Conservation (phyloP, 2,329 filamentous ascomycete genomes). For the Neofusicoccum umdonicola region DNA sequence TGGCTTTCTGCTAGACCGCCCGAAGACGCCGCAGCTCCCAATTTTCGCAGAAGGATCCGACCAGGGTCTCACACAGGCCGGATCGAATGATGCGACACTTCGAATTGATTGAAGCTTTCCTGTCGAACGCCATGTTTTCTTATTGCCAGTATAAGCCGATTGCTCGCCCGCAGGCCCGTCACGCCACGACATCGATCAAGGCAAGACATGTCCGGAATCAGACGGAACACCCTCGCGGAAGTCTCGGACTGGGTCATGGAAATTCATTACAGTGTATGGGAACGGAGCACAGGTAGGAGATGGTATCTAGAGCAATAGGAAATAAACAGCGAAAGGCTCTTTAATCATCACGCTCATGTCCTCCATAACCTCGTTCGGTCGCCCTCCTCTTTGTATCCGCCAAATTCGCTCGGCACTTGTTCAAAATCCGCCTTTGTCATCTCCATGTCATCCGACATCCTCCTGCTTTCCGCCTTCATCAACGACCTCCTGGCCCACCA, state of each 20-base stretch:
- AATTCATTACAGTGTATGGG: background rate
- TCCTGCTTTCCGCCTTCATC: slow-evolving; percentile 22
- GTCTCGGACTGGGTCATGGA: background rate
- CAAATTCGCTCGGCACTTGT: slow-evolving; percentile 23
- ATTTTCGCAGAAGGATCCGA: background rate
- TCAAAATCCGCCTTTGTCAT: slow-evolving; percentile 27
- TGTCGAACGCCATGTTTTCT: too few relatives aligned
- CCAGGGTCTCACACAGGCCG: background rate
- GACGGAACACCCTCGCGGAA: background rate
- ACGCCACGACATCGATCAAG: background rate
- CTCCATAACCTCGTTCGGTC: background rate
- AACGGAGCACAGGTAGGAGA: background rate
- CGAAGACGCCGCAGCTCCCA: background rate
- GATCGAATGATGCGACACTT: background rate
- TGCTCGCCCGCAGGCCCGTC: too few relatives aligned
- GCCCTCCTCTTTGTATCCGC: background rate
- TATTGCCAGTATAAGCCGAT: too few relatives aligned
- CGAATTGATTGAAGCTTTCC: too few relatives aligned
- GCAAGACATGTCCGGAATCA: background rate
- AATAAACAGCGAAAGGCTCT: background rate
- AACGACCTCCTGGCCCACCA: slow-evolving; percentile 30
- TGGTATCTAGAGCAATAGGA: background rate
- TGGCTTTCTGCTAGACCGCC: too few relatives aligned
- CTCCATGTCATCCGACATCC: background rate
- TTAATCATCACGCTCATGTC: background rate